Conservation (phyloP, 805 yeast genomes). For the Saccharomycodes ludwigii region DNA sequence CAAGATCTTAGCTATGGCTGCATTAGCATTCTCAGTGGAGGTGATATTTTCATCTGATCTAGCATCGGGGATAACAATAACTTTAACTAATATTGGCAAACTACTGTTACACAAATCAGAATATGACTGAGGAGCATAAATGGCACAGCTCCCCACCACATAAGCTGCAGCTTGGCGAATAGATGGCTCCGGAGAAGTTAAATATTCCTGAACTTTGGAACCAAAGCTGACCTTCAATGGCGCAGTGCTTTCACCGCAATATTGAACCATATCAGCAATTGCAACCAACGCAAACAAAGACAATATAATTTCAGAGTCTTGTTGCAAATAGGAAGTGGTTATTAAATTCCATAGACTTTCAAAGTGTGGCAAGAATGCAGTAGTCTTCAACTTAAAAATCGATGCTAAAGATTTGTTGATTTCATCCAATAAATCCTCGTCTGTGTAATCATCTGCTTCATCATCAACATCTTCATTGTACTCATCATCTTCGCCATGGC, state of each 20-base stretch:
- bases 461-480: slow-evolving; percentile 79
- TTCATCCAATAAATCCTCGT: slow-evolving; percentile 83
- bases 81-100: slow-evolving; percentile 62
- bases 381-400: slow-evolving; percentile 51
- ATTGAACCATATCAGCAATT: slow-evolving; percentile 70
- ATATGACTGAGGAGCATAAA: slow-evolving; percentile 56
- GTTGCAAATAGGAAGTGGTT: slow-evolving; percentile 39
- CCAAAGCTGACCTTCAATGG: slow-evolving; percentile 55
- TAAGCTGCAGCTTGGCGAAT: slow-evolving; percentile 83
- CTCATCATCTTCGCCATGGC: slow-evolving; percentile 72
- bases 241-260: slow-evolving; percentile 56
- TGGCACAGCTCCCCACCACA: slow-evolving; percentile 78
- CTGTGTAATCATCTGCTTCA: slow-evolving; percentile 73
- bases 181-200: slow-evolving; percentile 53
- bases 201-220: slow-evolving; percentile 49
- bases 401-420: slow-evolving; percentile 63
- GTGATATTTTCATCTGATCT: slow-evolving; percentile 71
- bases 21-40: slow-evolving; percentile 79
- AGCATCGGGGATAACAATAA: slow-evolving; percentile 68
- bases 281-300: slow-evolving; percentile 71
- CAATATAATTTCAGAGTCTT: slow-evolving; percentile 55
- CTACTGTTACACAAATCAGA: slow-evolving; percentile 53
- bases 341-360: slow-evolving; percentile 52
- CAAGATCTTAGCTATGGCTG: slow-evolving; percentile 75
- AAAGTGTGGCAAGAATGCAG: slow-evolving; percentile 51